Conservation (phyloP, 306 rosid genomes). For the Lagenaria siceraria region DNA sequence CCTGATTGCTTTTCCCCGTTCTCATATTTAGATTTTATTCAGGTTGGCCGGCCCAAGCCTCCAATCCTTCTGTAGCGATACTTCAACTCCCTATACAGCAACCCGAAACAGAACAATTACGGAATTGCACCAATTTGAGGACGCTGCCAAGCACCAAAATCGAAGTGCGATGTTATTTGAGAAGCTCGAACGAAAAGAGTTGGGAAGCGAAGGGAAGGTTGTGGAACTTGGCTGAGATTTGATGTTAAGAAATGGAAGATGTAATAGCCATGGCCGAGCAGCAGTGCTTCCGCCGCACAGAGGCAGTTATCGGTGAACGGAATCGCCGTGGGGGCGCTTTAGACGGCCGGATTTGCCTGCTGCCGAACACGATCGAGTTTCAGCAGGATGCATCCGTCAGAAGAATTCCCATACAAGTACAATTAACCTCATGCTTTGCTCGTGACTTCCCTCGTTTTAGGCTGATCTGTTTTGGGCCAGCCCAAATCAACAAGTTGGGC, state of each 20-base stretch:
- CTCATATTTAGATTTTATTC: conserved; percentile 36
- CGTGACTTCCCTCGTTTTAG: conserved; percentile 4
- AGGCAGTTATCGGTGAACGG: not conserved
- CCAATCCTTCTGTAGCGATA: not conserved
- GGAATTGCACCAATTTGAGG: not conserved
- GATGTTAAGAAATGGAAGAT: not conserved
- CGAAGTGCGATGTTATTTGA: not conserved
- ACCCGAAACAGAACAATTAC: not conserved
- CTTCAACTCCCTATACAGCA: not conserved
- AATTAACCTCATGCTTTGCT: conserved; percentile 8
- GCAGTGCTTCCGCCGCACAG: not conserved
- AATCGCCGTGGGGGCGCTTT: not conserved
- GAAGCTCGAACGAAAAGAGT: not conserved
- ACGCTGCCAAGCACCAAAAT: not conserved
- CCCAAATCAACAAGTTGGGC: not conserved
- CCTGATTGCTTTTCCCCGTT: conserved; percentile 57
- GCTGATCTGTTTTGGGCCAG: not conserved
- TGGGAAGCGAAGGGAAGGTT: not conserved
- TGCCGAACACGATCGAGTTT: not conserved
- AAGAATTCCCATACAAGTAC: not conserved
- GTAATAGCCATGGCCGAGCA: not conserved
- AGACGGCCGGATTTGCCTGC: not conserved
- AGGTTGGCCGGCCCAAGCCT: not conserved
- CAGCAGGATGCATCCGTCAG: conserved; percentile 5
- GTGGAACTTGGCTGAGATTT: conserved; percentile 1